Base-by-base conservation (phyloP, 2,329 filamentous ascomycete species). In the Fusarium acutatum region DNA sequence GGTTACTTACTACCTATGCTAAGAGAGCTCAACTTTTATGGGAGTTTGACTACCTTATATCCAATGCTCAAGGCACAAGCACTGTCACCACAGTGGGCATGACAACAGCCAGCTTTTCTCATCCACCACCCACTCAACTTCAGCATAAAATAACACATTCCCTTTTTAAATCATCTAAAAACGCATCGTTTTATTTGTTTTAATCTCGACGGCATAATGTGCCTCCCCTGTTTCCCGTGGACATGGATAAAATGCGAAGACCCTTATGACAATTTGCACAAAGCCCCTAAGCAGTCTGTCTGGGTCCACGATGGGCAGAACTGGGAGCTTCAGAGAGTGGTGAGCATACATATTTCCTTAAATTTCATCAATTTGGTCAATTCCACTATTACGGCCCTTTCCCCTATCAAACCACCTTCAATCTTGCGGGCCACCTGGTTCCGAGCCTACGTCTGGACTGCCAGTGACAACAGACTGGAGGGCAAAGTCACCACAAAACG, bases 141-240 rank as follows among this genome's bases (percentile, higher is more conserved):
- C 35, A 47, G 38, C 64, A 56, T 22, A 26, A 26, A 64, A 37
- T 34, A 64, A 18, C 30, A 20, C 43, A 22, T 9, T n/a, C 7
- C 34, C 11, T n/a, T 47, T 20, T 2, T 9, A 20, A 26, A 15
- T 15, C 28, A 13, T 6, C 24, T 34, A 9, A 13, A 41, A n/a
- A 26, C 6, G 3, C 3, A 6, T 7, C 15, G 4, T 24, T 26
- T 5, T 7, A 34, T 5, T 37, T 11, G 3, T 1, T 7, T n/a
- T 26, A n/a, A 40, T 1, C 8, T 15, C 7, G 4, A 11, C 22
- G 8, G 22, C 37, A 32, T 34, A 46, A 89, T 89, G 87, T 90
- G 88, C 75, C 81, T 88, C n/a, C 83, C 85, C 10, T 88, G 86
- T 75, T 88, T 88, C 79, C 84, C 86, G 0, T 85, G 78, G 86